Conservation (phyloP, 805 yeast genomes). For the Hanseniaspora jakobsenii region DNA sequence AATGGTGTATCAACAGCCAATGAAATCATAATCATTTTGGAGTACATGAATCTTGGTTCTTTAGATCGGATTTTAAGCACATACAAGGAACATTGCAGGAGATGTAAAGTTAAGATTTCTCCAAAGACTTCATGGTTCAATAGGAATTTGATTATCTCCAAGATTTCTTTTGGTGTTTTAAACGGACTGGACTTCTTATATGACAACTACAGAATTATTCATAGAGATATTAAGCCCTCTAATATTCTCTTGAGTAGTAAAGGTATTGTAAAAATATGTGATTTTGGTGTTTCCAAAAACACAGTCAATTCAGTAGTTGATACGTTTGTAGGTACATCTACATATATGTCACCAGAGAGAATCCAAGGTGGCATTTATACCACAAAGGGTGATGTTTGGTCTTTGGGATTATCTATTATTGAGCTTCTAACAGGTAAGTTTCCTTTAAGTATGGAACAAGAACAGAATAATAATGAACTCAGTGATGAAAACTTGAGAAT, state of each 20-base stretch:
- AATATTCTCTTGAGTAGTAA: slow-evolving; percentile 76
- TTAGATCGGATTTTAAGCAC: slow-evolving; percentile 61
- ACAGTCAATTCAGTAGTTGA: slow-evolving; percentile 89
- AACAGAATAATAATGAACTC: background rate
- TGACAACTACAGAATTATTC: slow-evolving; percentile 75
- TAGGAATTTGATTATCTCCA: slow-evolving; percentile 57
- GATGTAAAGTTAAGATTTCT: slow-evolving; percentile 17
- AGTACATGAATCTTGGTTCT: slow-evolving; percentile 90
- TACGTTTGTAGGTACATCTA: slow-evolving; percentile 95
- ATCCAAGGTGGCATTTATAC: slow-evolving; percentile 91
- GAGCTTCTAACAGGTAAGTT: slow-evolving; percentile 79
- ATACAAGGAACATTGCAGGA: slow-evolving; percentile 40
- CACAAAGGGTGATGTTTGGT: slow-evolving; percentile 96
- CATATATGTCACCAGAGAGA: slow-evolving; percentile 95
- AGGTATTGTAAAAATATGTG: slow-evolving; percentile 86
- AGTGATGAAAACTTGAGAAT: too few species aligned
- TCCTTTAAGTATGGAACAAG: slow-evolving; percentile 37
- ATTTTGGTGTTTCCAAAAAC: slow-evolving; percentile 91
- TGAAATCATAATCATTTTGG: slow-evolving; percentile 86
- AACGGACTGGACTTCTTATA: slow-evolving; percentile 75
- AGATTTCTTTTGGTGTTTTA: slow-evolving; percentile 62
- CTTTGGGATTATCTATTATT: slow-evolving; percentile 77
- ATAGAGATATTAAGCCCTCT: slow-evolving; percentile 91
- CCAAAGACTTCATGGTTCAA: slow-evolving; percentile 25
- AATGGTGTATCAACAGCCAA: slow-evolving; percentile 29